These are phyloP conservation scores for Nepenthes mirabilis DNA, from an alignment of 148 eudicot species.

Conservation along the genomic window DNA sequence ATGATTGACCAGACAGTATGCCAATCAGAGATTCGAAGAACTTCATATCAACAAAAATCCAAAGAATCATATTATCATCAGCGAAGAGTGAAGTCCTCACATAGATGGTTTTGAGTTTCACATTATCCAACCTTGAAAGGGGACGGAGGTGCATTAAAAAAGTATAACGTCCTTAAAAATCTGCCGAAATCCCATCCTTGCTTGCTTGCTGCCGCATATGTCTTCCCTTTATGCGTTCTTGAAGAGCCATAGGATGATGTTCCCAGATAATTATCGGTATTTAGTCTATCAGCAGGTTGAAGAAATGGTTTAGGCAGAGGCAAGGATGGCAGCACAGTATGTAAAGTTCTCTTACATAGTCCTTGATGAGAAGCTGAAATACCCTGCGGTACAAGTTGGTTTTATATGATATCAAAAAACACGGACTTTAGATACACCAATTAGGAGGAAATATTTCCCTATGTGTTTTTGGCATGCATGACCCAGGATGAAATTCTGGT, in stretches of 20 bases:
- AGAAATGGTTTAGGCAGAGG: constrained; percentile 53
- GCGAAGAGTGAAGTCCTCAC: neutral
- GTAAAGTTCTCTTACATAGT: constrained; percentile 24
- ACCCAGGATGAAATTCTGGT: no score
- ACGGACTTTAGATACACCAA: neutral
- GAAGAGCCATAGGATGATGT: constrained; percentile 17
- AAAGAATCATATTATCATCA: neutral
- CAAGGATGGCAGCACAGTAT: constrained; percentile 22
- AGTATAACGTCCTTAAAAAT: constrained; percentile 75
- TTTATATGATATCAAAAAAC: neutral
- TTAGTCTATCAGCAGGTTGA: constrained; percentile 27
- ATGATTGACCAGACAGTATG: constrained; percentile 55
- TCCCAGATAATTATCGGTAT: constrained; percentile 15
- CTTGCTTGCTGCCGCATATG: constrained; percentile 48
- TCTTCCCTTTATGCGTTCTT: constrained; percentile 35
- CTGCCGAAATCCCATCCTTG: constrained; percentile 96
- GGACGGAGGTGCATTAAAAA: constrained; percentile 86
- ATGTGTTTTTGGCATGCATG: no score
- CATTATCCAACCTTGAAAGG: constrained; percentile 58
- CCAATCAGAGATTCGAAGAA: constrained; percentile 60
- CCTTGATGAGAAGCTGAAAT: constrained; percentile 29
- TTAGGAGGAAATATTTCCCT: no score
- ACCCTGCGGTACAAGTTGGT: constrained; percentile 32
- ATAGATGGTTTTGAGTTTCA: neutral
- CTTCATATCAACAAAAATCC: constrained; percentile 21